Base-by-base conservation (phyloP, 768 basidiomycete species). In the Amanita rubescens region DNA sequence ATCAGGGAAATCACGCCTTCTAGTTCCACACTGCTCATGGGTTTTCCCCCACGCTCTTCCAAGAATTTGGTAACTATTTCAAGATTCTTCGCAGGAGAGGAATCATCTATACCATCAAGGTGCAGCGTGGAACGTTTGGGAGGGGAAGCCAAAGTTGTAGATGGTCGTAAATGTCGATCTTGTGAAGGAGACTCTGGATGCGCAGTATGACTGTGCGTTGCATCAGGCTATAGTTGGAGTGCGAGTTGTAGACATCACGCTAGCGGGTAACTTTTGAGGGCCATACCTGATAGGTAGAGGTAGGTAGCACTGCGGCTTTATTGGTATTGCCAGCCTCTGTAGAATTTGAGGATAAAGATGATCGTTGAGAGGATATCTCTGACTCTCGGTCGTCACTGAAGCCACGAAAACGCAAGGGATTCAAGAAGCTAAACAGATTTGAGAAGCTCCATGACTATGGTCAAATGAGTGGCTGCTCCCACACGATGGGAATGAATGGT, bases 1-100 rank as follows among this genome's bases (percentile, higher is more conserved):
- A 85, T 72, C 44, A 83, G 70, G 25, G 79, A 70, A 17, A 81
- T 69, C n/a, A 84, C 64, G 5, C 78, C 79, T 34, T 75, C 76
- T 20, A 75, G 69, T 61, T 84, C 82, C 8, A 77, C 71, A 3
- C 72, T 66, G 49, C 75, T 78, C 15, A 84, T 71, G 20, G 73
- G 69, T 48, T 72, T 68, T 24, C 75, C 77, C 5, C 68, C 70
- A 54, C 75, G 75, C 57, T 76, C 70, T 17, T 68, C 66, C 49
- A 84, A 64, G 60, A 78, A 82, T 17, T 69, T 66, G 37, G 69
- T 71, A 50, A 81, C 76, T 12, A 72, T 70, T 43, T 78, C 73
- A 9, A 81, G 65, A 55, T 81, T 76, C 54, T 69, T 67, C 17
- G 67, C 66, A 8, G 79, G 66, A 8, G 71, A 70, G 12, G 64